phyloP scores from a whole-genome alignment of 1,139 yeast genomes.

The Kodamaea derodonti region DNA sequence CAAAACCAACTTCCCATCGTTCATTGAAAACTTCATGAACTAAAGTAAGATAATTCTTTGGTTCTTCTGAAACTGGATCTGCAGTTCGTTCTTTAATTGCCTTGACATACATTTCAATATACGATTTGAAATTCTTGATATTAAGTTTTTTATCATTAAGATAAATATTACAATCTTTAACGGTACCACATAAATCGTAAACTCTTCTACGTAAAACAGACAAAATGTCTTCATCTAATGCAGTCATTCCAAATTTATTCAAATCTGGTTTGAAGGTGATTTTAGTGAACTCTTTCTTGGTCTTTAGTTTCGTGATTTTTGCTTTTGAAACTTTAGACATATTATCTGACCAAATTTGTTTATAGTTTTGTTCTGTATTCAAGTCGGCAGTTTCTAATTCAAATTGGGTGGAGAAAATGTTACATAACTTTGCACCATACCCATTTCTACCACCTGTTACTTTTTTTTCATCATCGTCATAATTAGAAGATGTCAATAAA shows the following conservation, averaged over 20 bases:
- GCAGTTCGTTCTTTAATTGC: slow-evolving; percentile 48
- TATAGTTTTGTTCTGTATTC: slow-evolving; percentile 55
- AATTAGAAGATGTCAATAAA: slow-evolving; percentile 89
- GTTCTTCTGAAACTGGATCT: slow-evolving; percentile 21
- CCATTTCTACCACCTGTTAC: slow-evolving; percentile 99
- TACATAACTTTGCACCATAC: slow-evolving; percentile 91
- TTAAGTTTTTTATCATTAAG: slow-evolving; percentile 72
- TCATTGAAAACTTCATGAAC: slow-evolving; percentile 69
- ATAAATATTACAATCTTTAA: slow-evolving; percentile 75
- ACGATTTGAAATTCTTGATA: slow-evolving; percentile 73
- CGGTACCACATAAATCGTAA: slow-evolving; percentile 93
- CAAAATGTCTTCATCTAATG: slow-evolving; percentile 74
- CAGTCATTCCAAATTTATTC: slow-evolving; percentile 76
- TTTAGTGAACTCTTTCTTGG: slow-evolving; percentile 76
- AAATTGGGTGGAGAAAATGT: slow-evolving; percentile 88
- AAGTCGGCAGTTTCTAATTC: slow-evolving; percentile 87
- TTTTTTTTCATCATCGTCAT: slow-evolving; percentile 91
- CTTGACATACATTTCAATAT: slow-evolving; percentile 85
- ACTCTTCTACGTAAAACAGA: slow-evolving; percentile 91
- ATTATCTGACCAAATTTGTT: slow-evolving; percentile 82
- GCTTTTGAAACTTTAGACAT: slow-evolving; percentile 82
- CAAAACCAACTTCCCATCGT: slow-evolving; percentile 96
- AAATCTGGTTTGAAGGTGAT: slow-evolving; percentile 89
- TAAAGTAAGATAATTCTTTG: slow-evolving; percentile 48
- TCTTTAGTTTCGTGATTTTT: slow-evolving; percentile 56